Evolutionary conservation across 306 rosid genomes (phyloP), one percentile per base, ranked within the genome.

Genomic region (Abrus precatorius): DNA sequence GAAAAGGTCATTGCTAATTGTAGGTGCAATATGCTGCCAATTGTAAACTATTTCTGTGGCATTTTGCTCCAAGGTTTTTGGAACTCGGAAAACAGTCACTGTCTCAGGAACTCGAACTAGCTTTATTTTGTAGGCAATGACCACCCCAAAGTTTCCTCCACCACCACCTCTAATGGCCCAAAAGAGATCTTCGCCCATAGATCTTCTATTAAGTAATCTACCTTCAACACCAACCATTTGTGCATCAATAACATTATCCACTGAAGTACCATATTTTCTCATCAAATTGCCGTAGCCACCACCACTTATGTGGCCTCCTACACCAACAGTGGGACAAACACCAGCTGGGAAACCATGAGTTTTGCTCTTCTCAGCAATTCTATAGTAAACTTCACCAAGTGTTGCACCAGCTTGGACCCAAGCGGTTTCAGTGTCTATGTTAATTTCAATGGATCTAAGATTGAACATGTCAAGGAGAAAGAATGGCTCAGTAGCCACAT

Each of bases 81-180:
- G 33, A 7, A 85, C 89, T 61, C 74, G 38, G 34, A 88, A 90
- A 61, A 90, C 88, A 4, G 91, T 88, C 6, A 90, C 94, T 6
- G 7, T 81, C 34, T 84, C 85, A 0, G 94, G 91, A 44, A 90
- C 91, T 48, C 2, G 67, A 71, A 90, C 91, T 5, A 84, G 30
- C 20, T 63, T 81, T 43, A 90, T 48, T 71, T 49, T 90, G 82
- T 87, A 90, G 0, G 93, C 77, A 54, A 87, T 27, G 2, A 87
- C 64, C 3, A 90, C 93, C 2, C 88, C 90, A 41, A 85, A 90
- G 62, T 86, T 90, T 7, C 84, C 86, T 13, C 88, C 93, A 12
- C 91, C 91, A 1, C 90, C 91, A 11, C 93, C 93, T 72, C 3
- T 68, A 4, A 85, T 69, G 7, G 93, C 93, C 93, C 91, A 90